Evolutionary conservation across 139 green algal species (phyloP).

Genomic region (Picochlorum sp.): DNA sequence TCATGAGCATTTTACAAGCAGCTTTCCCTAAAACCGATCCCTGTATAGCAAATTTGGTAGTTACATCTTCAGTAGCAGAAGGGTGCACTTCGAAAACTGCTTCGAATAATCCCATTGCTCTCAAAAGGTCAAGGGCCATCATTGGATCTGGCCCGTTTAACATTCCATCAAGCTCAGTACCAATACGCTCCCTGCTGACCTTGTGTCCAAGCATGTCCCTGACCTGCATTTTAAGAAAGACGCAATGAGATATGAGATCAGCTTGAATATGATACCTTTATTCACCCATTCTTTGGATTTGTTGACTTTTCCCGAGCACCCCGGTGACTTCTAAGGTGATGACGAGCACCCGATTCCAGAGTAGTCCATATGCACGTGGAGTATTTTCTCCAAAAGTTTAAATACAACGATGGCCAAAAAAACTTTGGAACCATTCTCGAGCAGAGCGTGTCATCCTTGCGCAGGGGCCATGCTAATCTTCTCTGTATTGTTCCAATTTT

Average conservation of each 20-base stretch:
- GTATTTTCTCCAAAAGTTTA: too few relatives aligned
- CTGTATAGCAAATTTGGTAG: conserved; percentile 1
- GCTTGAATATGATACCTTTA: conserved; percentile 13
- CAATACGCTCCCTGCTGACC: conserved; percentile 70
- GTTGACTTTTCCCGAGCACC: too few relatives aligned
- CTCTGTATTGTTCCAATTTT: conserved; percentile 64
- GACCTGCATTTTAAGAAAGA: conserved; percentile 46
- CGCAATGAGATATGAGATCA: background rate
- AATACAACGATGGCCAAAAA: conserved; percentile 39
- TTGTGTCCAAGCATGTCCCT: conserved; percentile 50
- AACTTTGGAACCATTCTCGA: conserved; percentile 52
- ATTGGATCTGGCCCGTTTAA: conserved; percentile 49
- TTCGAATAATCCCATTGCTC: conserved; percentile 54
- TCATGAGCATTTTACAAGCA: conserved; percentile 4
- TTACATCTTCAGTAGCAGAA: conserved; percentile 1
- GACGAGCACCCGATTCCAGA: too few relatives aligned
- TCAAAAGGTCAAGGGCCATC: conserved; percentile 48
- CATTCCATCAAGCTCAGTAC: conserved; percentile 79
- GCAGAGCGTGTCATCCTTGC: conserved; percentile 69
- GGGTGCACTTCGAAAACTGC: conserved; percentile 52
- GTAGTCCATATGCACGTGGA: too few relatives aligned
- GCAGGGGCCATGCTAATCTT: conserved; percentile 76
- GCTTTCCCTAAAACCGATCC: conserved; percentile 13
- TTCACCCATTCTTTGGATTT: too few relatives aligned
- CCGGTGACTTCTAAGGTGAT: too few relatives aligned